These are phyloP conservation scores for Gyrodon lividus DNA, from an alignment of 768 basidiomycete species.

Conservation along the genomic window DNA sequence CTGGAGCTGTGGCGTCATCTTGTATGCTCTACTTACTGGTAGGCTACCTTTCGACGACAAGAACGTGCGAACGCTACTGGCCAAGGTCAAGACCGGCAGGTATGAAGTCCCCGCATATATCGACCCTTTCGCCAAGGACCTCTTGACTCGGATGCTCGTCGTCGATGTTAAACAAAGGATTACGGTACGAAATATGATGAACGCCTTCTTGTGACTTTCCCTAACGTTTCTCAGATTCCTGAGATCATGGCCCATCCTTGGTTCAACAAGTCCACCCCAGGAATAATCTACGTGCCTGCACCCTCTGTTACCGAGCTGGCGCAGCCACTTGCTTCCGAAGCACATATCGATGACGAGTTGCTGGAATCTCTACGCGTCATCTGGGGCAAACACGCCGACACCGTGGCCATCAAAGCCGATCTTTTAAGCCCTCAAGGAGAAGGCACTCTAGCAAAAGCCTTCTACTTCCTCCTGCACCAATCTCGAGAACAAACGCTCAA, in stretches of 20 bases:
- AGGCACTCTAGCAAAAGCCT: slow-evolving; percentile 80
- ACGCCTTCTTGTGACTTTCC: not conserved
- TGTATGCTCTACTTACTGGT: slow-evolving; percentile 87
- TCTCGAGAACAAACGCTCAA: slow-evolving; percentile 67
- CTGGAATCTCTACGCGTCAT: slow-evolving; percentile 78
- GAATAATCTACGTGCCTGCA: slow-evolving; percentile 47
- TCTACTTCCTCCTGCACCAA: slow-evolving; percentile 79
- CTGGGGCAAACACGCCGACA: slow-evolving; percentile 74
- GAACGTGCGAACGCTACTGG: slow-evolving; percentile 70
- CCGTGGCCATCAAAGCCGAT: slow-evolving; percentile 57
- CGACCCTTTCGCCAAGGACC: slow-evolving; percentile 80
- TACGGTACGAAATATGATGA: slow-evolving; percentile 50
- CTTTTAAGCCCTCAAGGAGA: slow-evolving; percentile 67
- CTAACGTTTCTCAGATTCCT: slow-evolving; percentile 57
- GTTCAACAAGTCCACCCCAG: slow-evolving; percentile 54
- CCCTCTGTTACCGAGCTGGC: slow-evolving; percentile 70
- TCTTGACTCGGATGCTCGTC: slow-evolving; percentile 84
- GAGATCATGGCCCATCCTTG: slow-evolving; percentile 88
- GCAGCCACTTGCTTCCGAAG: slow-evolving; percentile 62
- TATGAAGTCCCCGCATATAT: slow-evolving; percentile 82
- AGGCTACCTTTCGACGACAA: slow-evolving; percentile 94
- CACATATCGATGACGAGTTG: slow-evolving; percentile 74
- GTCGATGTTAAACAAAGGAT: slow-evolving; percentile 81
- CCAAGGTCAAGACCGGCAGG: slow-evolving; percentile 84
- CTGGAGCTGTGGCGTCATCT: slow-evolving; percentile 95